Evolutionary conservation across 352 stramenopile species (phyloP).

Genomic region (Phytophthora pini): DNA sequence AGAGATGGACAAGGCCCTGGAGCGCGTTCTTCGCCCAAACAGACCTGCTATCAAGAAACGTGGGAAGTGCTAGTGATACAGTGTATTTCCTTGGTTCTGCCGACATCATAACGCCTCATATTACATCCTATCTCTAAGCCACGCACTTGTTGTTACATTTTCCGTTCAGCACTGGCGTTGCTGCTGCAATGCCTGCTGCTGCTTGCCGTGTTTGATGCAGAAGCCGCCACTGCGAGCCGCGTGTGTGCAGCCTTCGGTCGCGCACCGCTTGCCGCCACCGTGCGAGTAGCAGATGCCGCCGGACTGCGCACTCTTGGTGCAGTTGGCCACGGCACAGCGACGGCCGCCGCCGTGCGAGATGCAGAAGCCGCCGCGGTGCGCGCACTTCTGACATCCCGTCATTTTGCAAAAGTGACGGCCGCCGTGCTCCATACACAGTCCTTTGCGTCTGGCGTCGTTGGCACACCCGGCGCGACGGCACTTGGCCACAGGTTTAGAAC

Average conservation of each 20-base stretch:
- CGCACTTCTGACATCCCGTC: conserved; percentile 82
- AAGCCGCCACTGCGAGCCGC: conserved; percentile 80
- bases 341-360: conserved; percentile 83
- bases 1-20: conserved; percentile 41
- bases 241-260: conserved; percentile 75
- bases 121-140: conserved; percentile 28
- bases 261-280: conserved; percentile 84
- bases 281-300: conserved; percentile 88
- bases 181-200: conserved; percentile 45
- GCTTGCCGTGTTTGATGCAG: conserved; percentile 88
- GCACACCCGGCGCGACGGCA: conserved; percentile 76
- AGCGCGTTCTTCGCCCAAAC: conserved; percentile 13
- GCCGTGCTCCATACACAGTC: conserved; percentile 89
- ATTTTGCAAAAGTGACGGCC: conserved; percentile 89
- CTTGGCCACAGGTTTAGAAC: conserved; percentile 34
- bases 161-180: conserved; percentile 20
- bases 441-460: conserved; percentile 78
- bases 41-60: conserved; percentile 16
- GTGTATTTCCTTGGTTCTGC: conserved; percentile 29
- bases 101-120: conserved; percentile 38
- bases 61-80: conserved; percentile 33
- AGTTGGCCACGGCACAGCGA: conserved; percentile 75
- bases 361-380: conserved; percentile 81
- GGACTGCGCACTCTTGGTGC: conserved; percentile 82
- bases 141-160: conserved; percentile 16